phyloP scores from a whole-genome alignment of 2,329 filamentous ascomycete species.

The Phyllosticta ampelicida region DNA sequence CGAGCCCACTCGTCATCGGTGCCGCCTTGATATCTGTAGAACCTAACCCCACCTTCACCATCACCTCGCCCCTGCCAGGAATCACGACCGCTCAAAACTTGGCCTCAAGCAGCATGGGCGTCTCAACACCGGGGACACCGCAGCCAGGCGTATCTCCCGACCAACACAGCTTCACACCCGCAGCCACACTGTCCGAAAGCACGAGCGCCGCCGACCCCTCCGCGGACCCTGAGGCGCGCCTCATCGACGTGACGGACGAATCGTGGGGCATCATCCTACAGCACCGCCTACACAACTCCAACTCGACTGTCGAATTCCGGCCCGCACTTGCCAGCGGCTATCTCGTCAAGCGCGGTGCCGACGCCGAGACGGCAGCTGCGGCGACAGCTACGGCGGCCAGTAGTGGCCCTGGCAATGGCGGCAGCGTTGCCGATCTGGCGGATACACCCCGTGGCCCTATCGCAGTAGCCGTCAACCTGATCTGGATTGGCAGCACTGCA shows the following conservation, averaged over 20 bases:
- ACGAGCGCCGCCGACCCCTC: slow-evolving; percentile 34
- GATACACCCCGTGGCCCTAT: slow-evolving; percentile 22
- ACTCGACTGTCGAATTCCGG: slow-evolving; percentile 24
- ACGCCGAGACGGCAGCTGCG: background rate
- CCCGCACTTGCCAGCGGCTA: slow-evolving; percentile 32
- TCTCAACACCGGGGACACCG: slow-evolving; percentile 15
- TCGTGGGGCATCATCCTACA: slow-evolving; percentile 64
- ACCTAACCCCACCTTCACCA: slow-evolving; percentile 51
- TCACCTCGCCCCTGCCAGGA: slow-evolving; percentile 40
- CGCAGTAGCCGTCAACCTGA: slow-evolving; percentile 32
- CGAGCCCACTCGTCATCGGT: slow-evolving; percentile 27
- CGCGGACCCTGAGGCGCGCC: slow-evolving; percentile 51
- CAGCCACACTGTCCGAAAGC: slow-evolving; percentile 51
- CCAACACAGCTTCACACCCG: slow-evolving; percentile 46
- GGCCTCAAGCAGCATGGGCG: background rate
- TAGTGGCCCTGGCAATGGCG: slow-evolving; percentile 1
- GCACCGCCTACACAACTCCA: slow-evolving; percentile 39
- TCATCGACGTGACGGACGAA: slow-evolving; percentile 64
- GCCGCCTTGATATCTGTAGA: slow-evolving; percentile 53
- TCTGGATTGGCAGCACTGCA: slow-evolving; percentile 29
- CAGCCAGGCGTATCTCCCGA: slow-evolving; percentile 26
- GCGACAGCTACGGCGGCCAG: background rate
- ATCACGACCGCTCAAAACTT: slow-evolving; percentile 13
- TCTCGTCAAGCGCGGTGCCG: slow-evolving; percentile 32
- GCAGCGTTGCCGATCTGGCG: slow-evolving; percentile 11